Percentiles rank a stretch among this genome's conserved stretches.
phyloP scores from a whole-genome alignment of 1,284 basidiomycete species.

The Heterobasidion parviporum region DNA sequence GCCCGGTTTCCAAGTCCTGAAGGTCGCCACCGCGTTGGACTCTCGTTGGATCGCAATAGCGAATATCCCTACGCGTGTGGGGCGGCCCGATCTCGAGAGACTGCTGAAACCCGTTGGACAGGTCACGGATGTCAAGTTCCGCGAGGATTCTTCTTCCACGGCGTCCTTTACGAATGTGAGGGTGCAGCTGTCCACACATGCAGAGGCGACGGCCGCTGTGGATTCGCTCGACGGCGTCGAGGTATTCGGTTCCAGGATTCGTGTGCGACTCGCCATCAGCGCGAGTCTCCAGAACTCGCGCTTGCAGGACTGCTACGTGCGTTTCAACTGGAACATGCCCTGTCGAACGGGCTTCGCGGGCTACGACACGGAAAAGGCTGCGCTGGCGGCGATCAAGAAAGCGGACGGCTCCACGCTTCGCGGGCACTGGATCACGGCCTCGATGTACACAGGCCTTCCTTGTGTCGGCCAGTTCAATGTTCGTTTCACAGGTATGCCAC shows the following conservation, averaged over 20 bases:
- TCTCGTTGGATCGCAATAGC: conserved; percentile 31
- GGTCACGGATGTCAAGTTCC: conserved; percentile 30
- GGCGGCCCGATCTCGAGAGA: conserved; percentile 10
- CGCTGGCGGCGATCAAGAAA: conserved; percentile 35
- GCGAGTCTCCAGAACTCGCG: conserved; percentile 24
- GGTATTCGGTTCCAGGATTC: conserved; percentile 29
- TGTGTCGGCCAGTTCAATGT: conserved; percentile 48
- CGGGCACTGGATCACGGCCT: conserved; percentile 33
- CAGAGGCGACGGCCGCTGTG: conserved; percentile 41
- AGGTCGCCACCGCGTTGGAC: conserved; percentile 33
- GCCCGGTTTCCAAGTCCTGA: conserved; percentile 28
- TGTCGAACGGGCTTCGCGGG: conserved; percentile 47
- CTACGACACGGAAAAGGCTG: conserved; percentile 38
- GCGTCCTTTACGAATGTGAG: conserved; percentile 23
- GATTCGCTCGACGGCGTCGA: conserved; percentile 35
- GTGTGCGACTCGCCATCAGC: conserved; percentile 30
- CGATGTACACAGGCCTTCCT: conserved; percentile 46
- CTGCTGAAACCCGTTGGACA: conserved; percentile 31
- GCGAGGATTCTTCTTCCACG: conserved; percentile 11
- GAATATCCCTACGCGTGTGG: conserved; percentile 17
- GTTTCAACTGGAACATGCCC: conserved; percentile 37
- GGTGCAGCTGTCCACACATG: conserved; percentile 35
- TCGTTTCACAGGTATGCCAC: conserved; percentile 44
- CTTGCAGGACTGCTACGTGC: conserved; percentile 40
- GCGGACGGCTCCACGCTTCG: conserved; percentile 26